A percentile compares a stretch with the other conserved stretches of the same genome.
These are phyloP conservation scores for Arthrobotrys entomopaga DNA, from an alignment of 2,329 filamentous ascomycete genomes.

Conservation along the genomic window DNA sequence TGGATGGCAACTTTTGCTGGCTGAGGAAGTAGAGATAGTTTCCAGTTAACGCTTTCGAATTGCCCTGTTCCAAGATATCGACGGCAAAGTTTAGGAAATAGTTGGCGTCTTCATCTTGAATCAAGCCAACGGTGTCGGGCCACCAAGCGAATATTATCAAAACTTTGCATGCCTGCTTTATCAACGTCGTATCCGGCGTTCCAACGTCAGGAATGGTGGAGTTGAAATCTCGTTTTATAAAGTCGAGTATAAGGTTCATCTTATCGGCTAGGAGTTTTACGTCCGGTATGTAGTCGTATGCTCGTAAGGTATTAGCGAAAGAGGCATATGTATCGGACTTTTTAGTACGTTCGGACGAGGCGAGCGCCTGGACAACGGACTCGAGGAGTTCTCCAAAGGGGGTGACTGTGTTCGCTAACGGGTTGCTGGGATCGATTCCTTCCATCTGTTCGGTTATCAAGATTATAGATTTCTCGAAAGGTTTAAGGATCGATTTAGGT, in stretches of 20 bases:
- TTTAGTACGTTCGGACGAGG: conserved; percentile 75
- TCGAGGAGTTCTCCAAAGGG: conserved; percentile 84
- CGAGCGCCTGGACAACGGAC: conserved; percentile 82
- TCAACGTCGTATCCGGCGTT: conserved; percentile 72
- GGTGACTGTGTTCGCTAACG: conserved; percentile 60
- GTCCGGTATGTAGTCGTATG: conserved; percentile 84
- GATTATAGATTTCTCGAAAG: conserved; percentile 65
- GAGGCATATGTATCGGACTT: conserved; percentile 88
- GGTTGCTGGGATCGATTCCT: conserved; percentile 65
- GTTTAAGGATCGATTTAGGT: conserved; percentile 79
- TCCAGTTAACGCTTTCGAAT: conserved; percentile 80
- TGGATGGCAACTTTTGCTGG: conserved; percentile 79
- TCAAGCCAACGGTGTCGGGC: conserved; percentile 73
- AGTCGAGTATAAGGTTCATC: conserved; percentile 79
- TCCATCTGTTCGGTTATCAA: conserved; percentile 60
- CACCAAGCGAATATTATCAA: conserved; percentile 81
- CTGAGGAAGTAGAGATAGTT: conserved; percentile 83
- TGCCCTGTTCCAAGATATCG: conserved; percentile 73
- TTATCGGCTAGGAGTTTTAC: conserved; percentile 77
- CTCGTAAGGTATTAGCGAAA: conserved; percentile 77
- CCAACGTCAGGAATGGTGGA: conserved; percentile 69
- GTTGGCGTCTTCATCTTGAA: conserved; percentile 80
- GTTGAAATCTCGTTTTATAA: conserved; percentile 82
- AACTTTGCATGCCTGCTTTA: conserved; percentile 80
- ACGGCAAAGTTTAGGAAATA: conserved; percentile 86